phyloP scores from a whole-genome alignment of 176 grass and related monocot species.

The Themeda triandra region DNA sequence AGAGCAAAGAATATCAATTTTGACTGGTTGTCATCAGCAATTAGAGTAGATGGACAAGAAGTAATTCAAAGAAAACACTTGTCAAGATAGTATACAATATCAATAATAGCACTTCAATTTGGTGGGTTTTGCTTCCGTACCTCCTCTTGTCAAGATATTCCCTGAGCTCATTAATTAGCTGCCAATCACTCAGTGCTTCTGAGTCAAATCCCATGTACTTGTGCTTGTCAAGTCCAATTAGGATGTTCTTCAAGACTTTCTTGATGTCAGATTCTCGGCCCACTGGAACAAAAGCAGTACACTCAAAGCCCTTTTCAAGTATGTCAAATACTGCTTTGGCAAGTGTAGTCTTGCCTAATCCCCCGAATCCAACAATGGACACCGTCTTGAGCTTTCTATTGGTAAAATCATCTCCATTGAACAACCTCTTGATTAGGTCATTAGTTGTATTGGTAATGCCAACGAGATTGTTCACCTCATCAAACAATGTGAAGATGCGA shows the following conservation, averaged over 20 bases:
- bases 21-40: too few relatives aligned
- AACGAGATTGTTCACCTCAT: background rate
- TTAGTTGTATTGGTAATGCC: background rate
- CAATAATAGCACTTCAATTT: background rate
- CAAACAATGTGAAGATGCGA: background rate
- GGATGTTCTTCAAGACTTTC: background rate
- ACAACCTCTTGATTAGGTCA: background rate
- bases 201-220: too few relatives aligned
- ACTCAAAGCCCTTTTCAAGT: background rate
- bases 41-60: too few relatives aligned
- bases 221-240: background rate
- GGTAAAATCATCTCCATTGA: background rate
- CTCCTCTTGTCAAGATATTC: background rate
- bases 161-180: background rate
- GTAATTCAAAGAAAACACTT: too few relatives aligned
- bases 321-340: background rate
- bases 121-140: background rate
- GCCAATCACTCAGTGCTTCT: background rate
- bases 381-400: background rate
- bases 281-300: background rate
- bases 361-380: background rate
- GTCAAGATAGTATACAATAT: background rate
- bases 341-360: background rate
- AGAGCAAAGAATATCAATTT: too few relatives aligned
- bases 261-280: background rate